Evolutionary conservation across 192 early-diverging fungal genomes (phyloP), one percentile per base, ranked within the genome.

Genomic region (Phycomyces nitens): DNA sequence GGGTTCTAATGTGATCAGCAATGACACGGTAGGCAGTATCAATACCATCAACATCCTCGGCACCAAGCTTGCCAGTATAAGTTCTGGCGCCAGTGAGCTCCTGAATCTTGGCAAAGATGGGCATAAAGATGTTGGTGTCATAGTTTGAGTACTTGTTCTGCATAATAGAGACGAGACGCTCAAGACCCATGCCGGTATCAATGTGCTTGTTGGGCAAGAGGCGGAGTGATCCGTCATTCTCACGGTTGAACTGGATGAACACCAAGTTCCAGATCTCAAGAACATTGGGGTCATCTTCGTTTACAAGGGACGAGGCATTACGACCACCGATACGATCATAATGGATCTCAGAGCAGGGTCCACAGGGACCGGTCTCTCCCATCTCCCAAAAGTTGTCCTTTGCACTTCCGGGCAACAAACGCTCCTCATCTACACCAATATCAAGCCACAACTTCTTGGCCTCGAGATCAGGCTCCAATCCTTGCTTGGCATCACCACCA

Each of bases 361-460:
- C 96, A 71, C 96, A 99, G 20, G 96, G 96, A 29, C 96, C 96
- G 50, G 89, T 86, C 61, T 97, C 95, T 55, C 95, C 95, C 95
- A 97, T 97, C 82, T 97, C 92, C 96, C 96, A 99, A 72, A 99
- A 99, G 83, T 99, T 99, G 66, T 99, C 96, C 80, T 97, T 97
- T 21, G 77, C 75, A 56, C 89, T 88, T 42, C 92, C 92, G 24
- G 94, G 94, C 56, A 99, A 65, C 58, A 99, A 83, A 58, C 87
- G 93, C 42, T 84, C 73, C 64, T 88, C 89, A 15, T 85, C 83
- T 7, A 99, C 78, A 41, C 96, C 96, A 64, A 94, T 78, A 75
- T 92, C 86, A 29, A 92, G 73, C 96, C 96, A 99, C 60, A 93
- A 71, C 68, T 96, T 74, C 73, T 86, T 90, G n/a, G 94, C 92